Evolutionary conservation across 371 early-diverging fungal species (phyloP).

Genomic region (Mucor plumbeus): DNA sequence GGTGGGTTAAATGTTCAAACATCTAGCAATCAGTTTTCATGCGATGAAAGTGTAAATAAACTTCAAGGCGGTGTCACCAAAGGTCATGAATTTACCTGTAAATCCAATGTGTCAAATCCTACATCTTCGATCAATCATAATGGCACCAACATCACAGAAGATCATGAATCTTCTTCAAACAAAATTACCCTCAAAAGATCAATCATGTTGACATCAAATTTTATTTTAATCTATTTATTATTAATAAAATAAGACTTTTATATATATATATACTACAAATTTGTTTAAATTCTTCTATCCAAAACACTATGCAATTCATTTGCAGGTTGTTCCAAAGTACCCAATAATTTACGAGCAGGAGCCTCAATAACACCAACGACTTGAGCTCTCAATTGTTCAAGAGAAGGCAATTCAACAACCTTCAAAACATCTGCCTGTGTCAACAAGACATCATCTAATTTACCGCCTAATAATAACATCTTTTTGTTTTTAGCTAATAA

Average conservation of each 20-base stretch:
- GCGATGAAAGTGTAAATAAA: slow-evolving; percentile 38
- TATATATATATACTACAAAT: not conserved
- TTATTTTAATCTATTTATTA: slow-evolving; percentile 2
- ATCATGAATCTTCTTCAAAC: not conserved
- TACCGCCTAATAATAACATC: slow-evolving; percentile 67
- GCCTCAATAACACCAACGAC: slow-evolving; percentile 62
- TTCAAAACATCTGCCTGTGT: slow-evolving; percentile 59
- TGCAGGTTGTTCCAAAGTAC: slow-evolving; percentile 54
- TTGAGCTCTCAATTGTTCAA: slow-evolving; percentile 60
- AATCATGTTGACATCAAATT: not conserved
- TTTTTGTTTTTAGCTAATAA: slow-evolving; percentile 65
- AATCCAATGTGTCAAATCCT: slow-evolving; percentile 40
- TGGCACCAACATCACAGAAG: not conserved
- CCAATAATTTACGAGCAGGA: slow-evolving; percentile 60
- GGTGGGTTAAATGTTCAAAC: slow-evolving; percentile 54
- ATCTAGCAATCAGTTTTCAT: slow-evolving; percentile 39
- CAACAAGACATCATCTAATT: slow-evolving; percentile 60
- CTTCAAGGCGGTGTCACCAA: slow-evolving; percentile 47
- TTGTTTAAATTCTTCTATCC: slow-evolving; percentile 43
- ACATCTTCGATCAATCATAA: slow-evolving; percentile 31
- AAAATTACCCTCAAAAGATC: not conserved
- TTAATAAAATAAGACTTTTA: not conserved
- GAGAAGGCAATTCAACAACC: slow-evolving; percentile 62
- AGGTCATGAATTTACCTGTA: slow-evolving; percentile 47
- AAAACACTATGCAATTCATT: slow-evolving; percentile 53